Percentiles rank a stretch among this genome's conserved stretches.
phyloP scores from a whole-genome alignment of 768 basidiomycete genomes.

The Boletus eberwhitei region DNA sequence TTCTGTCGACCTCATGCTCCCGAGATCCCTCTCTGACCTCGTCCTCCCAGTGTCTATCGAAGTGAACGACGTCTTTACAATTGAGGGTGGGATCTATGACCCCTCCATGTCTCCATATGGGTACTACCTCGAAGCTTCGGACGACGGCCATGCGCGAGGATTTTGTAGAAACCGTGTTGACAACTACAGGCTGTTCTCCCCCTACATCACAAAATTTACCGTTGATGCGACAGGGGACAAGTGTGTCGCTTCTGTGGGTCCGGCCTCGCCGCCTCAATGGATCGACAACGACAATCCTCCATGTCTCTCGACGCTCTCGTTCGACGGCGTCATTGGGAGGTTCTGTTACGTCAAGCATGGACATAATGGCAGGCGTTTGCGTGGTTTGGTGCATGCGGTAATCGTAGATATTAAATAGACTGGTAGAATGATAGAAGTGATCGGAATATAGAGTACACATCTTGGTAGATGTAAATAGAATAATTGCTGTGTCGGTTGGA shows the following conservation, averaged over 20 bases:
- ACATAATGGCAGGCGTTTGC: background rate
- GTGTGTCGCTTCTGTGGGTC: constrained; percentile 1
- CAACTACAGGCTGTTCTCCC: background rate
- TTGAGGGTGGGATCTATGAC: background rate
- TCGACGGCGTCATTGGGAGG: background rate
- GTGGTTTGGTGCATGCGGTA: background rate
- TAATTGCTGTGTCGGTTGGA: too few relatives aligned
- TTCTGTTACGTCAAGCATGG: background rate
- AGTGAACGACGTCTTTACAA: background rate
- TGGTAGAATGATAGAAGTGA: too few relatives aligned
- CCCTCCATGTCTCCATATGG: background rate
- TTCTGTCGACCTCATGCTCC: background rate
- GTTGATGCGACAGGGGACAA: background rate
- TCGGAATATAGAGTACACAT: background rate
- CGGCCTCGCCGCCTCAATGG: background rate
- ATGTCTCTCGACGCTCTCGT: background rate
- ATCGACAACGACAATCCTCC: background rate
- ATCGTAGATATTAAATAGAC: background rate
- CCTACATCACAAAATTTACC: constrained; percentile 3
- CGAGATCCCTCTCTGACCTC: background rate
- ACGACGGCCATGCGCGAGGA: constrained; percentile 5
- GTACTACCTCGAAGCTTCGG: background rate
- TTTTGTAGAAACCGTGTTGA: background rate
- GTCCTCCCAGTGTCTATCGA: background rate
- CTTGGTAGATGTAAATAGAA: too few relatives aligned